These are phyloP conservation scores for Linum lewisii DNA, from an alignment of 345 rosid genomes.

Conservation along the genomic window DNA sequence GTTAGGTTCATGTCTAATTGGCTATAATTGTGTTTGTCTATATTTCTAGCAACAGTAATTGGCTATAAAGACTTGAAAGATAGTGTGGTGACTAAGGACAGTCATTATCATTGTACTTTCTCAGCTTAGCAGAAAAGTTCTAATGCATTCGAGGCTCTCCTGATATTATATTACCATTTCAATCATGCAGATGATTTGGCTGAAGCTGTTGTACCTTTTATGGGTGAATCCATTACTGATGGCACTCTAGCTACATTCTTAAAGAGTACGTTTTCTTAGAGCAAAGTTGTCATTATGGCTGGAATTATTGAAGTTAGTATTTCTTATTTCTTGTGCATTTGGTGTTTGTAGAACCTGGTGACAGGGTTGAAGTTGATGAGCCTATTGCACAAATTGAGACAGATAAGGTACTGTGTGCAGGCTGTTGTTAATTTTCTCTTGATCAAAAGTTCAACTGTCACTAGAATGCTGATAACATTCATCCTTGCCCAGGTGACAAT, in stretches of 20 bases:
- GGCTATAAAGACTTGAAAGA: background rate
- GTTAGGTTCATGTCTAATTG: too few species aligned
- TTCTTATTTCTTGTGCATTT: background rate
- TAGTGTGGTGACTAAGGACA: background rate
- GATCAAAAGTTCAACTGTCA: background rate
- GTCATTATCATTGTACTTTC: background rate
- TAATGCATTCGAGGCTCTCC: background rate
- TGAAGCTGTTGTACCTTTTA: constrained; percentile 73
- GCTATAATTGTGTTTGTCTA: too few species aligned
- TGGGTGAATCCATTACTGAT: constrained; percentile 87
- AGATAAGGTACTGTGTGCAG: constrained; percentile 51
- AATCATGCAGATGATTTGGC: constrained; percentile 41
- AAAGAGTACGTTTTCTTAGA: constrained; percentile 41
- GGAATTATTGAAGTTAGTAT: background rate
- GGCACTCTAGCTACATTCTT: constrained; percentile 65
- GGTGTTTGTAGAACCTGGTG: constrained; percentile 70
- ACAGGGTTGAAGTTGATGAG: constrained; percentile 77
- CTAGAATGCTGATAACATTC: background rate
- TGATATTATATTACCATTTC: too few species aligned
- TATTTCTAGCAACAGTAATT: too few species aligned
- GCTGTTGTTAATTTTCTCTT: background rate
- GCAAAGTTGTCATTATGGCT: background rate
- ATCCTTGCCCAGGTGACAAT: constrained; percentile 51
- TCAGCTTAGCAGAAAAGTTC: background rate
- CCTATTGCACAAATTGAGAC: constrained; percentile 96